Evolutionary conservation across 2,329 filamentous ascomycete genomes (phyloP).

Genomic region (Cadophora gregata): DNA sequence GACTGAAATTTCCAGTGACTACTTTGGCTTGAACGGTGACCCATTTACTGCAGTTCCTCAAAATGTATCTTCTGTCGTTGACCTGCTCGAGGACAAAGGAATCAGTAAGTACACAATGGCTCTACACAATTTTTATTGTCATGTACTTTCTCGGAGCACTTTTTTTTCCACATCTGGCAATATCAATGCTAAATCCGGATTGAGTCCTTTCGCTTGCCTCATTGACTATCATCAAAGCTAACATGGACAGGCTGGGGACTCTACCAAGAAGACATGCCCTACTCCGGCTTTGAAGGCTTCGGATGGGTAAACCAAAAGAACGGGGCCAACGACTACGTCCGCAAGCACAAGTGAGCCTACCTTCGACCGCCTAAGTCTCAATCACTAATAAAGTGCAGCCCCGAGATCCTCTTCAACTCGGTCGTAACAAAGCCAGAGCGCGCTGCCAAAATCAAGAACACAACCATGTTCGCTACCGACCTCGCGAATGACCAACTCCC

Average conservation of each 20-base stretch:
- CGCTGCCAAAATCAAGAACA: slow-evolving; percentile 75
- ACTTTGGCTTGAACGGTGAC: slow-evolving; percentile 76
- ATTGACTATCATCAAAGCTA: no score
- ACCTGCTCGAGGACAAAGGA: slow-evolving; percentile 68
- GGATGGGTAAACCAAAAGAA: slow-evolving; percentile 69
- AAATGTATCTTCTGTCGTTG: slow-evolving; percentile 71
- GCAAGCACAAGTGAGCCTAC: slow-evolving; percentile 73
- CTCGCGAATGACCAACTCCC: slow-evolving; percentile 67
- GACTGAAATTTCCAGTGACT: slow-evolving; percentile 43
- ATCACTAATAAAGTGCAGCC: slow-evolving; percentile 36
- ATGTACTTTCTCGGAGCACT: no score
- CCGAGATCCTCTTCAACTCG: slow-evolving; percentile 68
- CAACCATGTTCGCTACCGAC: slow-evolving; percentile 72
- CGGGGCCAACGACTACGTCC: slow-evolving; percentile 76
- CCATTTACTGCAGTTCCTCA: slow-evolving; percentile 61
- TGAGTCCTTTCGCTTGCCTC: no score
- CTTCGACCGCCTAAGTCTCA: not conserved
- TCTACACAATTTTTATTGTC: not conserved
- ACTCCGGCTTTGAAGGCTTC: slow-evolving; percentile 71
- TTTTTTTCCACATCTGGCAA: no score
- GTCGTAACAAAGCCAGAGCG: slow-evolving; percentile 64
- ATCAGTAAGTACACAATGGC: slow-evolving; percentile 60
- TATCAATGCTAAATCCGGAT: no score
- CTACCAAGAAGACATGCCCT: slow-evolving; percentile 82
- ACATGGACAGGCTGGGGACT: slow-evolving; percentile 59